Evolutionary conservation across 192 early-diverging fungal species (phyloP).

Genomic region (Coemansia sp.): DNA sequence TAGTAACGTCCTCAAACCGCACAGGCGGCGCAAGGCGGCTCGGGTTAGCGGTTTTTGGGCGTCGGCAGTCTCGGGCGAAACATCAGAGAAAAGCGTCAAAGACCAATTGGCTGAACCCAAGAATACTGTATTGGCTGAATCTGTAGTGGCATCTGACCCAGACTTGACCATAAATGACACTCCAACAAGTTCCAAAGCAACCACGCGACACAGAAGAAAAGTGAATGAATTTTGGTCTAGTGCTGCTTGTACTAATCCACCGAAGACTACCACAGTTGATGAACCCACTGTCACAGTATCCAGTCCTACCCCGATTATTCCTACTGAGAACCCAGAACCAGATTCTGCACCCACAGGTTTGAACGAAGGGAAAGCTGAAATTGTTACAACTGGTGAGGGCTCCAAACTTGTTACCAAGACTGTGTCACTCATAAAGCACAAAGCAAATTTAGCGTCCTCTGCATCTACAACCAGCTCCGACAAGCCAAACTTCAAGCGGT

Average conservation of each 20-base stretch:
- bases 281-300: not conserved
- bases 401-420: not conserved
- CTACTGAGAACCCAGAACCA: not conserved
- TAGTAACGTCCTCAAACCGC: not conserved
- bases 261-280: not conserved
- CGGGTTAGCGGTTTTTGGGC: slow-evolving; percentile 28
- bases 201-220: slow-evolving; percentile 6
- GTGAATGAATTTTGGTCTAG: slow-evolving; percentile 18
- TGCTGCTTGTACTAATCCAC: not conserved
- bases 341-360: not conserved
- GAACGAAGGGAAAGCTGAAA: not conserved
- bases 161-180: not conserved
- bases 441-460: not conserved
- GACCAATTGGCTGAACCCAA: not conserved
- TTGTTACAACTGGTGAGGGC: too few species aligned
- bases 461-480: not conserved
- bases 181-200: not conserved
- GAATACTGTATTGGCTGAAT: not conserved
- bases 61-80: not conserved
- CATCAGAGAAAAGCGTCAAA: not conserved
- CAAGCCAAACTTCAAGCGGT: slow-evolving; percentile 41
- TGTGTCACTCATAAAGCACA: slow-evolving; percentile 6
- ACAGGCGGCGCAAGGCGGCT: slow-evolving; percentile 4
- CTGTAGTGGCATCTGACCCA: not conserved
- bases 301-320: not conserved